Evolutionary conservation across 2,329 filamentous ascomycete genomes (phyloP).

Genomic region (Paecilomyces fulvus): DNA sequence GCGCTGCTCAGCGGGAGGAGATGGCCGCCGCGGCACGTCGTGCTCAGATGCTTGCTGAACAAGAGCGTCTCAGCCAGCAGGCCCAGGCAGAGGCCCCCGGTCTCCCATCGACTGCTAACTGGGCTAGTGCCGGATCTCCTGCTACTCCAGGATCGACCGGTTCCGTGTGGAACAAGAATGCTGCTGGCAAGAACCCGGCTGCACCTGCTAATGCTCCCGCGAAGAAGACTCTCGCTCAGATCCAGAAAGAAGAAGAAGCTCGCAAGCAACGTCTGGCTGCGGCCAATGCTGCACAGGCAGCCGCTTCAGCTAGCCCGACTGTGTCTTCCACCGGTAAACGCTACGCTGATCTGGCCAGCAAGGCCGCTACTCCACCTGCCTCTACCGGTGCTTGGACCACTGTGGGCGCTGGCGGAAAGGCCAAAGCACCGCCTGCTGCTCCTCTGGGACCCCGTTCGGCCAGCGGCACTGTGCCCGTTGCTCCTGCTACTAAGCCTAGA

Average conservation of each 20-base stretch:
- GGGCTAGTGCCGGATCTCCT: slow-evolving; percentile 69
- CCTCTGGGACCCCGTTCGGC: slow-evolving; percentile 40
- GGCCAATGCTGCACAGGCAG: slow-evolving; percentile 39
- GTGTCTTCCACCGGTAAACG: slow-evolving; percentile 60
- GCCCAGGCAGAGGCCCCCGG: slow-evolving; percentile 62
- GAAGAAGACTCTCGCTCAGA: slow-evolving; percentile 91
- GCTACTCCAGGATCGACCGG: slow-evolving; percentile 47
- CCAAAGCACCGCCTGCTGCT: slow-evolving; percentile 57
- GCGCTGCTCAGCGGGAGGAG: slow-evolving; percentile 83
- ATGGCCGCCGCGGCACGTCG: slow-evolving; percentile 68
- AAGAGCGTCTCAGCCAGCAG: slow-evolving; percentile 61
- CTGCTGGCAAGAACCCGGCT: slow-evolving; percentile 31
- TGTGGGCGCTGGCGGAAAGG: slow-evolving; percentile 86
- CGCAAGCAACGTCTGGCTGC: slow-evolving; percentile 68
- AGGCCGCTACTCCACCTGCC: slow-evolving; percentile 44
- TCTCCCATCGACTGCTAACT: slow-evolving; percentile 79
- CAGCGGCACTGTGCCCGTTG: slow-evolving; percentile 34
- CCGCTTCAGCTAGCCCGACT: slow-evolving; percentile 27
- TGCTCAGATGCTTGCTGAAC: slow-evolving; percentile 59
- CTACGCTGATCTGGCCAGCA: slow-evolving; percentile 89
- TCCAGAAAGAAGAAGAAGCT: slow-evolving; percentile 90
- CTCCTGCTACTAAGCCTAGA: slow-evolving; percentile 43
- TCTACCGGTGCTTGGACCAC: slow-evolving; percentile 75
- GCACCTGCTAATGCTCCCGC: slow-evolving; percentile 33
- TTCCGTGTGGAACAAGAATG: slow-evolving; percentile 46